Percentiles rank a stretch among this genome's conserved stretches.
These are phyloP conservation scores for Xylaria sp. DNA, from an alignment of 2,329 filamentous ascomycete species.

Conservation along the genomic window DNA sequence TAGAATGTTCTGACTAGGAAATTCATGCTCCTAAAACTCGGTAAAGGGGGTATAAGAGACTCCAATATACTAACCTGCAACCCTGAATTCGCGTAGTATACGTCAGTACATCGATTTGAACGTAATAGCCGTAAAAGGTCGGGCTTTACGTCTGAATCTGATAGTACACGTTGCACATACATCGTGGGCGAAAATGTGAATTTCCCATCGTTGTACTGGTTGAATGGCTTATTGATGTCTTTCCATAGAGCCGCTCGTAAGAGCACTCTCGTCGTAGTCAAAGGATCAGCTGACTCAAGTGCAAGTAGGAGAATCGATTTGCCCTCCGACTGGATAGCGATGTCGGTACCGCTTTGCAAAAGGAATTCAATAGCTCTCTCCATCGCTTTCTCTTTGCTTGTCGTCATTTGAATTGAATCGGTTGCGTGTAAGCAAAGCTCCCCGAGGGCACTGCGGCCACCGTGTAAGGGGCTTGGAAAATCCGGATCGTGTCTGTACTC, in stretches of 20 bases:
- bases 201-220: constrained; percentile 62
- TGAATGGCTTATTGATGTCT: constrained; percentile 68
- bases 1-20: not conserved
- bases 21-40: not conserved
- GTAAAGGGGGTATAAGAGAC: not conserved
- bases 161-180: constrained; percentile 64
- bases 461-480: constrained; percentile 71
- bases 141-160: constrained; percentile 52
- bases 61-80: constrained; percentile 46
- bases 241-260: constrained; percentile 74
- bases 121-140: constrained; percentile 60
- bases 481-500: constrained; percentile 70
- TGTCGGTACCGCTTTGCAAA: constrained; percentile 66
- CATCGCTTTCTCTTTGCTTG: constrained; percentile 63
- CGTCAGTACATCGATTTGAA: constrained; percentile 62
- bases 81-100: constrained; percentile 64
- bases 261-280: constrained; percentile 66
- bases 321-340: constrained; percentile 64
- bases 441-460: constrained; percentile 70
- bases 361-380: constrained; percentile 67
- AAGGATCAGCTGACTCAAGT: constrained; percentile 65
- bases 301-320: constrained; percentile 70
- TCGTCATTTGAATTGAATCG: constrained; percentile 56
- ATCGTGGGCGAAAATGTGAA: constrained; percentile 72
- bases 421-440: constrained; percentile 70